A percentile compares a stretch with the other conserved stretches of the same genome.
phyloP scores from a whole-genome alignment of 768 basidiomycete species.

The Mycena metata region DNA sequence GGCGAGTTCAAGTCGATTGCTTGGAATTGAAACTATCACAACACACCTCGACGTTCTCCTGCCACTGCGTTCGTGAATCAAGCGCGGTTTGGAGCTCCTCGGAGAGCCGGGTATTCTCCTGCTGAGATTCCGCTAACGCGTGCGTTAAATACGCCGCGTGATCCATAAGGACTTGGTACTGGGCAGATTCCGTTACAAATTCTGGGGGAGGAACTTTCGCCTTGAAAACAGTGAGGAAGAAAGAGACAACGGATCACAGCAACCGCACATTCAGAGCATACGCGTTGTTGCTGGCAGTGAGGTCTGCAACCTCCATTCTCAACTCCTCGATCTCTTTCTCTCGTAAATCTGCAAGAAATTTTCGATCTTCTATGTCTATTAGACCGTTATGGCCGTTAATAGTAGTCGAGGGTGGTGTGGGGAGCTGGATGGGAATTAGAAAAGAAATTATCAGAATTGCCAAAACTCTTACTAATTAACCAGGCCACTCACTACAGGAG shows the following conservation, averaged over 20 bases:
- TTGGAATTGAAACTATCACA: constrained; percentile 30
- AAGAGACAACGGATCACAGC: background rate
- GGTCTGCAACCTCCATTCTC: constrained; percentile 56
- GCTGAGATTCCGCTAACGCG: constrained; percentile 53
- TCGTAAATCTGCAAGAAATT: constrained; percentile 57
- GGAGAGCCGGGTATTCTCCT: constrained; percentile 55
- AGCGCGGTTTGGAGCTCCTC: constrained; percentile 60
- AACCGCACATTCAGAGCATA: constrained; percentile 27
- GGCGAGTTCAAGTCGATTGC: constrained; percentile 32
- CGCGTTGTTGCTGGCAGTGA: constrained; percentile 13
- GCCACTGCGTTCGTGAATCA: constrained; percentile 59
- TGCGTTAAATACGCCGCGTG: constrained; percentile 65
- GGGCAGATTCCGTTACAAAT: constrained; percentile 58
- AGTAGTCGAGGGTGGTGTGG: constrained; percentile 46
- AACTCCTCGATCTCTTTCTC: constrained; percentile 64
- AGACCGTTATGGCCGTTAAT: constrained; percentile 56
- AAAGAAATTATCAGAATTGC: constrained; percentile 55
- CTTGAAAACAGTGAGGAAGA: constrained; percentile 44
- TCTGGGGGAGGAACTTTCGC: constrained; percentile 59
- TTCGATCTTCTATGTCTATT: constrained; percentile 53
- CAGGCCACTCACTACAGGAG: constrained; percentile 81
- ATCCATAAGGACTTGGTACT: constrained; percentile 70
- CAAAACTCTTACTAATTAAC: constrained; percentile 75
- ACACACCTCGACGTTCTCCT: constrained; percentile 60
- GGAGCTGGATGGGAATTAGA: constrained; percentile 64